Evolutionary conservation across 1,284 basidiomycete genomes (phyloP), one percentile per base, ranked within the genome.

Genomic region (Trametes sp.): DNA sequence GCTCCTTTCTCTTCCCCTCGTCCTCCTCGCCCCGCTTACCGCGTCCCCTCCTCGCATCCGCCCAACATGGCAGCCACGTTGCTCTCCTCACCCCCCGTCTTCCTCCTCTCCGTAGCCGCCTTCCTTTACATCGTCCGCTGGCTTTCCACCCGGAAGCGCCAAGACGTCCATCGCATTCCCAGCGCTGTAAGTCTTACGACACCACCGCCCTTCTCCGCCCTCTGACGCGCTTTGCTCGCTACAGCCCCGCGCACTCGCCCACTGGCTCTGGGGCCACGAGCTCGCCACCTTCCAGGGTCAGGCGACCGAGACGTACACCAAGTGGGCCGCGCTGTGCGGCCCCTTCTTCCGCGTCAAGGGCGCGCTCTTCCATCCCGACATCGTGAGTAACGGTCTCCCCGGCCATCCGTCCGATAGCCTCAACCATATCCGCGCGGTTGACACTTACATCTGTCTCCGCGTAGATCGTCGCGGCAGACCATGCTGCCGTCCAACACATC

Each of bases 201-300:
- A 36, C 42, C 14, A 21, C 42, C 42, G 3, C 21, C 42, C 31
- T 26, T 49, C 50, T 28, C 0, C 26, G 42, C 50, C 28, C 49
- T 50, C 46, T 57, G 23, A 49, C 50, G 33, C 33, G 38, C 49
- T 41, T 36, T 24, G 48, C 33, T 50, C 51, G 56, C 46, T 49
- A n/a, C 57, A 72, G 71, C 68, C 70, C 14, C 63, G 44, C 45
- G 56, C 56, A 13, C 36, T 65, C 46, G 69, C 70, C 9, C 69
- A 67, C 44, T 73, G 69, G 71, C 65, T 79, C 48, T 80, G 75
- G 76, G 80, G 80, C 21, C 80, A 81, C 63, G 78, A 81, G 66
- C 70, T 77, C 38, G 63, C 68, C 13, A 73, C 75, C 9, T 78
- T 76, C 64, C 66, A 77, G 35, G 70, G 75, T 42, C 69, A 77